Percentiles rank a stretch among this genome's conserved stretches.
phyloP scores from a whole-genome alignment of 257 asterid genomes.

The Solanum appendiculatum region DNA sequence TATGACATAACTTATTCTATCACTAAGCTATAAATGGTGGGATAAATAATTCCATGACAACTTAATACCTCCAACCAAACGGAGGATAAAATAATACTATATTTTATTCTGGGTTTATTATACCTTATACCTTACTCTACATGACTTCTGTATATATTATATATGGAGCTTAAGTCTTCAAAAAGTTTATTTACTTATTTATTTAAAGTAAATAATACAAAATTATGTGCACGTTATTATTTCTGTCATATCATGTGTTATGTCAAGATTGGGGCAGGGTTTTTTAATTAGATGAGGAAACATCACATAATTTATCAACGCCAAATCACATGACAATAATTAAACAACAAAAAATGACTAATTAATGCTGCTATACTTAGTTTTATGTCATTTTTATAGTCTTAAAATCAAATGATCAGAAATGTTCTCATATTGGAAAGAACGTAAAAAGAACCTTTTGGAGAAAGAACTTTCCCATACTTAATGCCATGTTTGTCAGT shows the following conservation, averaged over 20 bases:
- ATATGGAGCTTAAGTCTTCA: neutral
- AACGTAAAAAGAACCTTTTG: neutral
- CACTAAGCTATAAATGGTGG: too few relatives aligned
- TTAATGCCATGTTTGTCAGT: neutral
- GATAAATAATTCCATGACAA: too few relatives aligned
- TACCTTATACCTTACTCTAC: too few relatives aligned
- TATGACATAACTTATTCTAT: too few relatives aligned
- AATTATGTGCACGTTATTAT: neutral
- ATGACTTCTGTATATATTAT: too few relatives aligned
- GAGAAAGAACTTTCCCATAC: neutral
- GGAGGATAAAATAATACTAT: too few relatives aligned
- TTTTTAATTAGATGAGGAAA: neutral
- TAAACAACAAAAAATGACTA: neutral
- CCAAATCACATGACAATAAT: neutral
- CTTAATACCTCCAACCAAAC: too few relatives aligned
- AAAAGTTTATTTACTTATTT: neutral
- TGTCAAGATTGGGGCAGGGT: neutral
- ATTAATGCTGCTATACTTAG: neutral
- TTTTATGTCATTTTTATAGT: neutral
- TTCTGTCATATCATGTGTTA: neutral
- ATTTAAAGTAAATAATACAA: neutral
- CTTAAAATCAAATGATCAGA: neutral
- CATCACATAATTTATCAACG: neutral
- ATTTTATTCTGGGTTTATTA: too few relatives aligned
- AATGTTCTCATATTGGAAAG: neutral